These are phyloP conservation scores for Eucalyptus guilfoylei DNA, from an alignment of 345 rosid genomes.

Conservation along the genomic window DNA sequence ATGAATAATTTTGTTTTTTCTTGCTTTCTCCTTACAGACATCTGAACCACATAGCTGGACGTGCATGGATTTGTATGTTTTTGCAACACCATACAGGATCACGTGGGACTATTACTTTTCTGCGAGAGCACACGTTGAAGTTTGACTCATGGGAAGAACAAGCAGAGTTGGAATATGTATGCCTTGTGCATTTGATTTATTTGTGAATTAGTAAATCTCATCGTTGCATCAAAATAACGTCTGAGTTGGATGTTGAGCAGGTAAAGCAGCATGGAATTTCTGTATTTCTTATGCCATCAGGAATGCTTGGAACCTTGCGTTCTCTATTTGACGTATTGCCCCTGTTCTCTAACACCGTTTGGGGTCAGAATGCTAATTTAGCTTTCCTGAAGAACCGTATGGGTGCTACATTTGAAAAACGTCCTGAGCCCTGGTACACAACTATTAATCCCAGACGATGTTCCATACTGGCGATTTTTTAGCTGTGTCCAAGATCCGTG, in stretches of 20 bases:
- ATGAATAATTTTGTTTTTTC: neutral
- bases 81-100: constrained; percentile 91
- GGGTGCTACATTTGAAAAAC: constrained; percentile 87
- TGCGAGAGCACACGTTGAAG: constrained; percentile 73
- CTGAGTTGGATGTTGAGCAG: constrained; percentile 23
- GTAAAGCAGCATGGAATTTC: constrained; percentile 92
- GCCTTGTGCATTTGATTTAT: neutral
- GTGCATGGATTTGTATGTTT: constrained; percentile 94
- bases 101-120: constrained; percentile 97
- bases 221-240: neutral
- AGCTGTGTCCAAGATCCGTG: constrained; percentile 89
- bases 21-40: constrained; percentile 34
- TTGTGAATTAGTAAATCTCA: neutral
- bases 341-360: constrained; percentile 71
- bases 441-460: constrained; percentile 64
- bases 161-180: constrained; percentile 90
- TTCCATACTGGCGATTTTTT: constrained; percentile 88
- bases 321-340: constrained; percentile 85
- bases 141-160: constrained; percentile 87
- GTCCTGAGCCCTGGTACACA: constrained; percentile 68
- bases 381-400: constrained; percentile 78
- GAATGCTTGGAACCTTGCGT: constrained; percentile 88
- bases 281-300: constrained; percentile 94
- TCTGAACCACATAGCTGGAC: constrained; percentile 88
- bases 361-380: constrained; percentile 92